Percentiles rank a stretch among this genome's conserved stretches.
These are phyloP conservation scores for Coprinellus micaceus DNA, from an alignment of 768 basidiomycete genomes.

Conservation along the genomic window DNA sequence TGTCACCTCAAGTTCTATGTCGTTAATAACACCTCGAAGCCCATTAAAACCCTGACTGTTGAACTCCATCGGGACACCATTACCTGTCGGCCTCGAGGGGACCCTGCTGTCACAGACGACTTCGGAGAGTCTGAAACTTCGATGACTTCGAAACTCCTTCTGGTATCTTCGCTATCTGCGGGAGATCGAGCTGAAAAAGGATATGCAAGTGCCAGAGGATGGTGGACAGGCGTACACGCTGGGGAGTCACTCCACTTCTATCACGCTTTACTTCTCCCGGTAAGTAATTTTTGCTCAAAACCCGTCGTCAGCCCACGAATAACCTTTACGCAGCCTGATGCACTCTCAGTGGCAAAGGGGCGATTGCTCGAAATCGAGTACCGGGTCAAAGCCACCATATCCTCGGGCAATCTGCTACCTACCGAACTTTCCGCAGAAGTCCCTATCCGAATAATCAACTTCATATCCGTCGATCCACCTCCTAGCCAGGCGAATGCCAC, in stretches of 20 bases:
- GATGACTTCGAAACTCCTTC: constrained; percentile 59
- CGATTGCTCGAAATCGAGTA: constrained; percentile 77
- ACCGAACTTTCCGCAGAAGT: constrained; percentile 67
- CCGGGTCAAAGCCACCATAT: constrained; percentile 59
- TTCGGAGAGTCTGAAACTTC: constrained; percentile 61
- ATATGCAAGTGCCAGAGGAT: constrained; percentile 77
- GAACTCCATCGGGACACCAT: constrained; percentile 63
- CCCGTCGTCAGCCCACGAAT: neutral
- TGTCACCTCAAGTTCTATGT: constrained; percentile 66
- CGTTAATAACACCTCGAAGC: constrained; percentile 63
- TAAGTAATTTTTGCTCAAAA: constrained; percentile 34
- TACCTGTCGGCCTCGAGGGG: constrained; percentile 49
- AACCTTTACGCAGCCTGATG: constrained; percentile 49
- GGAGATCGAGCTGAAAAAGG: constrained; percentile 61
- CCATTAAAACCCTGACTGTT: constrained; percentile 61
- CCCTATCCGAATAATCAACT: constrained; percentile 77
- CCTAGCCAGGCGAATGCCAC: constrained; percentile 31
- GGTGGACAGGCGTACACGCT: constrained; percentile 81
- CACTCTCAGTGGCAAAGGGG: constrained; percentile 63
- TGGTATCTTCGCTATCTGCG: constrained; percentile 62
- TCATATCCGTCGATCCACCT: constrained; percentile 82
- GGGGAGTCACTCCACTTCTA: constrained; percentile 60
- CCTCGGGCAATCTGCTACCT: constrained; percentile 49
- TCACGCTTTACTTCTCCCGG: constrained; percentile 71
- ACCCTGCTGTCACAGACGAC: constrained; percentile 31